Conservation (phyloP, 176 grass and related monocot genomes). For the Alopecurus myosuroides region DNA sequence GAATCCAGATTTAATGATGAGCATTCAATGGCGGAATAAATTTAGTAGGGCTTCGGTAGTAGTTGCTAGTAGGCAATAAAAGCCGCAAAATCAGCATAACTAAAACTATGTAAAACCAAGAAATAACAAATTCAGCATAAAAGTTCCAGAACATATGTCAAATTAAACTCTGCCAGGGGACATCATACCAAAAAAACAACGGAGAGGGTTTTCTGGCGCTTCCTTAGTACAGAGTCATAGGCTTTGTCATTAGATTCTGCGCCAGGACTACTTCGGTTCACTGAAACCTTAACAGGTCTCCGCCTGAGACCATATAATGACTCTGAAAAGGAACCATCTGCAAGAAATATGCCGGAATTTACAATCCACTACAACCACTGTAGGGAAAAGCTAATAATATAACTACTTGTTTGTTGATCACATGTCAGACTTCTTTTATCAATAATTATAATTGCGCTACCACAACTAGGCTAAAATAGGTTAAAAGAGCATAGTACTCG, state of each 20-base stretch:
- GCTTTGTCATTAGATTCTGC: constrained; percentile 53
- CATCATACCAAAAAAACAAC: constrained; percentile 83
- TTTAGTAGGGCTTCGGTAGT: neutral
- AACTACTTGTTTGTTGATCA: neutral
- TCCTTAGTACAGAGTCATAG: constrained; percentile 65
- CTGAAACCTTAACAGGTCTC: constrained; percentile 59
- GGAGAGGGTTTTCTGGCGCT: constrained; percentile 83
- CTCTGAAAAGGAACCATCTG: constrained; percentile 98
- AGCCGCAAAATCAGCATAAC: neutral
- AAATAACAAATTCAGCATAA: neutral
- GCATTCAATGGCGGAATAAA: neutral
- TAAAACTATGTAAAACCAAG: neutral
- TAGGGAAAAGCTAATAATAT: neutral
- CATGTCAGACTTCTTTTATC: constrained; percentile 3
- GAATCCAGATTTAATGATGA: neutral
- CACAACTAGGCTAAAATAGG: constrained; percentile 6
- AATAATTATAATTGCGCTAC: neutral
- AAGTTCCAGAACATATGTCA: constrained; percentile 1
- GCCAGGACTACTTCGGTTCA: constrained; percentile 35
- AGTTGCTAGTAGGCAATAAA: neutral
- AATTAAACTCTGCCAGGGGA: constrained; percentile 2
- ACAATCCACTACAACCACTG: neutral
- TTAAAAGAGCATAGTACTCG: neutral
- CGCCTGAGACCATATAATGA: constrained; percentile 94
- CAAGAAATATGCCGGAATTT: constrained; percentile 25